Conservation (phyloP, 495 filamentous ascomycete genomes). For the Delitschia confertaspora region DNA sequence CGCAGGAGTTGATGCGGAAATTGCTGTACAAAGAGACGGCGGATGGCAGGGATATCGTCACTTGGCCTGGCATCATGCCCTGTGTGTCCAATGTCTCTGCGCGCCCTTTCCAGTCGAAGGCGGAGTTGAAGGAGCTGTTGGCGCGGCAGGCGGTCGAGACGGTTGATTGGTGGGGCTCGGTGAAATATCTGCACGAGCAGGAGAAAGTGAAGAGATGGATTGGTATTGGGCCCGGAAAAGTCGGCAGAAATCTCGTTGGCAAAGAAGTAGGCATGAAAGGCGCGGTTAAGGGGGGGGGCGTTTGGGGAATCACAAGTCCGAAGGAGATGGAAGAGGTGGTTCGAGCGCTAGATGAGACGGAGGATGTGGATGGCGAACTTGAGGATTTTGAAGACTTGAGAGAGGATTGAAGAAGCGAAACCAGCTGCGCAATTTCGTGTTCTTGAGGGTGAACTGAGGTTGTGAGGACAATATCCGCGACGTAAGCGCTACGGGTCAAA, state of each 20-base stretch:
- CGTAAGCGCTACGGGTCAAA: no score
- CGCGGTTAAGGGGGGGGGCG: constrained; percentile 72
- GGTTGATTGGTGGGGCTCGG: constrained; percentile 87
- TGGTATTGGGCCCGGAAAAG: constrained; percentile 89
- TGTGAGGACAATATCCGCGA: no score
- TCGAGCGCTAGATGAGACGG: constrained; percentile 63
- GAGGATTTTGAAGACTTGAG: no score
- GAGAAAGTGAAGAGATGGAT: constrained; percentile 79
- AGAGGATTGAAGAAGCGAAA: no score
- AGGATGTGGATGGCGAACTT: constrained; percentile 44
- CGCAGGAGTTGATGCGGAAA: constrained; percentile 58
- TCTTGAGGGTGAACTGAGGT: no score
- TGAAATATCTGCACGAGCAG: constrained; percentile 82
- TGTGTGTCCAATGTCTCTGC: constrained; percentile 83
- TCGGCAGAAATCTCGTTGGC: constrained; percentile 86
- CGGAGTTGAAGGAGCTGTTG: constrained; percentile 65
- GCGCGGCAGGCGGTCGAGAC: constrained; percentile 78
- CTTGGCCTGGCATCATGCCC: constrained; percentile 63
- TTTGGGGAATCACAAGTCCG: constrained; percentile 84
- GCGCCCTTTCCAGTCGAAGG: constrained; percentile 61
- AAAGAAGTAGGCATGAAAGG: constrained; percentile 93
- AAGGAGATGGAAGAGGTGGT: constrained; percentile 72
- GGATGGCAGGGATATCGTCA: constrained; percentile 46
- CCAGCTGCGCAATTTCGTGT: no score
- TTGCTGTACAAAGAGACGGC: constrained; percentile 44